A percentile compares a stretch with the other conserved stretches of the same genome.
These are phyloP conservation scores for Claviceps capensis DNA, from an alignment of 2,329 filamentous ascomycete species.

Conservation along the genomic window DNA sequence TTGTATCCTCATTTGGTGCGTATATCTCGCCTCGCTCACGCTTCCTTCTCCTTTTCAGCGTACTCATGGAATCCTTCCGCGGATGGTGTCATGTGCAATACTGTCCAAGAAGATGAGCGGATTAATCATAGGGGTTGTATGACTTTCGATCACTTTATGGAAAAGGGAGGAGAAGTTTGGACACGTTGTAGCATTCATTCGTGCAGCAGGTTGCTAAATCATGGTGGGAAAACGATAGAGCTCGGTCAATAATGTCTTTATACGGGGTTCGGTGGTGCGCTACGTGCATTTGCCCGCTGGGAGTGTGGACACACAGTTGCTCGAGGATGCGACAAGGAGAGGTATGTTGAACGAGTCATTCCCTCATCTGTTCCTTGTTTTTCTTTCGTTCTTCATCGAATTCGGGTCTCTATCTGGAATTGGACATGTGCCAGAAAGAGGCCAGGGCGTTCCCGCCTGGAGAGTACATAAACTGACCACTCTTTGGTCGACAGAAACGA, in stretches of 20 bases:
- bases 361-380: not conserved
- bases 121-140: too few species aligned
- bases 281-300: slow-evolving; percentile 79
- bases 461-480: not conserved
- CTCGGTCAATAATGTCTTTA: slow-evolving; percentile 91
- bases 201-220: not conserved
- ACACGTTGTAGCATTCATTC: too few species aligned
- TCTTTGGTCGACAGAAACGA: slow-evolving; percentile 30
- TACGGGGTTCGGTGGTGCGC: slow-evolving; percentile 80
- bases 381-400: not conserved
- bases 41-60: too few species aligned
- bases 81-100: too few species aligned
- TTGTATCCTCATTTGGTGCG: slow-evolving; percentile 84
- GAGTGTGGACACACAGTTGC: slow-evolving; percentile 70
- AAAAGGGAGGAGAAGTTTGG: too few species aligned
- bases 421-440: too few species aligned
- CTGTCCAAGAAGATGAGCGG: too few species aligned
- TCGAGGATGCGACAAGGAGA: slow-evolving; percentile 85
- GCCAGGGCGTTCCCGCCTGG: too few species aligned
- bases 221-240: slow-evolving; percentile 26
- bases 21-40: not conserved
- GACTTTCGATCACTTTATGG: too few species aligned
- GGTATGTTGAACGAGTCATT: slow-evolving; percentile 33
- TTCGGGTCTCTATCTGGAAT: too few species aligned
- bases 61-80: too few species aligned